phyloP scores from a whole-genome alignment of 305 asterid genomes.

The Rubia peregrina region DNA sequence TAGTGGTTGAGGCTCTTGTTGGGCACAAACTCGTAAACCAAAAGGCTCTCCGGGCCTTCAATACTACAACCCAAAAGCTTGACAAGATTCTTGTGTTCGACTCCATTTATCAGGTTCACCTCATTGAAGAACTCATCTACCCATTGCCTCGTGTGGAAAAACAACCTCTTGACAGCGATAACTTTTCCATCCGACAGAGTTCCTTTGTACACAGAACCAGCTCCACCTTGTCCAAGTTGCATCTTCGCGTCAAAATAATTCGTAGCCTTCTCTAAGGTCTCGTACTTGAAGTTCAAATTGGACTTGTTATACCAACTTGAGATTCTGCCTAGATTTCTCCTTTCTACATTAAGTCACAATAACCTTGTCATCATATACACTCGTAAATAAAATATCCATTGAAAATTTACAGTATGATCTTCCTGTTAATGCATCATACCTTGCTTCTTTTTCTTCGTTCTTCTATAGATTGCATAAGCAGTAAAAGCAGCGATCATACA shows the following conservation, averaged over 20 bases:
- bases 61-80: constrained; percentile 96
- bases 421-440: constrained; percentile 19
- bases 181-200: constrained; percentile 52
- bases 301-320: constrained; percentile 62
- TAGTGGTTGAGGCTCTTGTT: constrained; percentile 70
- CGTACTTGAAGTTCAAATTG: constrained; percentile 70
- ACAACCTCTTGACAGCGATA: constrained; percentile 79
- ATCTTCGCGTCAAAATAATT: constrained; percentile 52
- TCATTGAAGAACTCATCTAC: constrained; percentile 97
- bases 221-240: constrained; percentile 91
- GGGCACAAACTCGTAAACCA: constrained; percentile 74
- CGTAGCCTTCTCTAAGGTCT: constrained; percentile 81
- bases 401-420: neutral
- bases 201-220: constrained; percentile 80
- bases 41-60: constrained; percentile 94
- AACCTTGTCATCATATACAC: neutral
- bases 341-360: constrained; percentile 35
- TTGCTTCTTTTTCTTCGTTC: constrained; percentile 43
- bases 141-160: constrained; percentile 89
- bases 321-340: constrained; percentile 60
- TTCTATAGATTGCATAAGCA: constrained; percentile 34
- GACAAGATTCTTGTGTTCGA: constrained; percentile 86
- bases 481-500: constrained; percentile 51
- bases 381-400: neutral
- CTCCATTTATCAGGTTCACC: constrained; percentile 72